Evolutionary conservation across 2,329 filamentous ascomycete species (phyloP).

Genomic region (Diaporthe ilicicola): DNA sequence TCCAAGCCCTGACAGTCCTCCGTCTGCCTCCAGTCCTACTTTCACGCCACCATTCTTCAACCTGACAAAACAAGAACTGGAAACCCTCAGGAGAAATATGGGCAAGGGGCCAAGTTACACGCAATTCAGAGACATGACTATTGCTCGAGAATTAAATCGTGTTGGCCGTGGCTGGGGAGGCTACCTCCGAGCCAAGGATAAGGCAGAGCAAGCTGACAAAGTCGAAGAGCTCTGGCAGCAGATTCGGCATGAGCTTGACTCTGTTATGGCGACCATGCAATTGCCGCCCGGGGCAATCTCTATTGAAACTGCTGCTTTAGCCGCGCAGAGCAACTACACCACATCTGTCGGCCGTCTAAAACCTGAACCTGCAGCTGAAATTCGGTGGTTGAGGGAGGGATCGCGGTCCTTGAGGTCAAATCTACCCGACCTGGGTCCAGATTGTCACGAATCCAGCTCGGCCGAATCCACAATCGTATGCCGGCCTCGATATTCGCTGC

Average conservation of each 20-base stretch:
- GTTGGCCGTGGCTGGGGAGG: conserved; percentile 19
- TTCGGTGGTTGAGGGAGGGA: neutral
- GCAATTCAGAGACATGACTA: neutral
- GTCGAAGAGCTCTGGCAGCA: neutral
- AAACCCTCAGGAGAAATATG: neutral
- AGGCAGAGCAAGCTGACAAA: neutral
- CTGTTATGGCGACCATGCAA: neutral
- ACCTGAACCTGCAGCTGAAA: neutral
- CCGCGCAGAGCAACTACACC: neutral
- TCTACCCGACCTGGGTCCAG: neutral
- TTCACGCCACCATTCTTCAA: neutral
- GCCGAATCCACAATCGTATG: neutral
- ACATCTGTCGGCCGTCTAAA: too few relatives aligned
- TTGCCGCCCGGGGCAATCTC: neutral
- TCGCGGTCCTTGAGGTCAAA: neutral
- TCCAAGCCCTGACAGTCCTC: neutral
- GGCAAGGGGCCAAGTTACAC: neutral
- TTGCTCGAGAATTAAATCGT: neutral
- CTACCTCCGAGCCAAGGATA: neutral
- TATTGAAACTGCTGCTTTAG: neutral
- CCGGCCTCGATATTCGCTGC: neutral
- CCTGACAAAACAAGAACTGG: conserved; percentile 6
- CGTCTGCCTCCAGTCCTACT: neutral
- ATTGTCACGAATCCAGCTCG: neutral
- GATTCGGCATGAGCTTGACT: neutral